These are phyloP conservation scores for Salinomyces thailandicus DNA, from an alignment of 2,329 filamentous ascomycete genomes.

Conservation along the genomic window DNA sequence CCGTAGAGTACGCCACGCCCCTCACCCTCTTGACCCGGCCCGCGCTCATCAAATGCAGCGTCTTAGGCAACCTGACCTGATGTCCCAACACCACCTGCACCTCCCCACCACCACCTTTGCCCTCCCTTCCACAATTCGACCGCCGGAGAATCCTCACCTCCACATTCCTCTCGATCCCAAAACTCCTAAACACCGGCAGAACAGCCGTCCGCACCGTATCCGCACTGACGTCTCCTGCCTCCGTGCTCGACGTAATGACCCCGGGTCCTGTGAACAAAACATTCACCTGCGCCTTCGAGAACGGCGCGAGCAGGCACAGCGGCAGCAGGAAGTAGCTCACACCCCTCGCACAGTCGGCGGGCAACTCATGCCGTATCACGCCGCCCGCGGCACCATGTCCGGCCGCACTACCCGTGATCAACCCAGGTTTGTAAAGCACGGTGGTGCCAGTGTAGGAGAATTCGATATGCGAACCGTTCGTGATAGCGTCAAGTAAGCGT, in stretches of 20 bases:
- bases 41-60: slow-evolving; percentile 73
- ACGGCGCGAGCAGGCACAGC: slow-evolving; percentile 81
- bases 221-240: slow-evolving; percentile 75
- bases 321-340: slow-evolving; percentile 88
- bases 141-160: slow-evolving; percentile 73
- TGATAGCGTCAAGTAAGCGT: slow-evolving; percentile 84
- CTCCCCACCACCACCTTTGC: slow-evolving; percentile 73
- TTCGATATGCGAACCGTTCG: slow-evolving; percentile 89
- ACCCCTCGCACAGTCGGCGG: slow-evolving; percentile 65
- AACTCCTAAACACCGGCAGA: slow-evolving; percentile 77
- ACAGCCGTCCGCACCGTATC: slow-evolving; percentile 91
- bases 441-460: slow-evolving; percentile 95
- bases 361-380: slow-evolving; percentile 70
- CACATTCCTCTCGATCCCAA: slow-evolving; percentile 77
- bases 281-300: slow-evolving; percentile 84
- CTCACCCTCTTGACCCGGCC: slow-evolving; percentile 80
- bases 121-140: slow-evolving; percentile 65
- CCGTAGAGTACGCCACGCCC: slow-evolving; percentile 87
- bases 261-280: slow-evolving; percentile 82
- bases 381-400: slow-evolving; percentile 62
- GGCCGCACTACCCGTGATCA: slow-evolving; percentile 76
- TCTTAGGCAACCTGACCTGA: slow-evolving; percentile 88
- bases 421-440: slow-evolving; percentile 79
- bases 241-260: slow-evolving; percentile 80
- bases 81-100: slow-evolving; percentile 92